A percentile compares a stretch with the other conserved stretches of the same genome.
Conservation (phyloP, 768 basidiomycete species). For the Leccinum fibrillosum region DNA sequence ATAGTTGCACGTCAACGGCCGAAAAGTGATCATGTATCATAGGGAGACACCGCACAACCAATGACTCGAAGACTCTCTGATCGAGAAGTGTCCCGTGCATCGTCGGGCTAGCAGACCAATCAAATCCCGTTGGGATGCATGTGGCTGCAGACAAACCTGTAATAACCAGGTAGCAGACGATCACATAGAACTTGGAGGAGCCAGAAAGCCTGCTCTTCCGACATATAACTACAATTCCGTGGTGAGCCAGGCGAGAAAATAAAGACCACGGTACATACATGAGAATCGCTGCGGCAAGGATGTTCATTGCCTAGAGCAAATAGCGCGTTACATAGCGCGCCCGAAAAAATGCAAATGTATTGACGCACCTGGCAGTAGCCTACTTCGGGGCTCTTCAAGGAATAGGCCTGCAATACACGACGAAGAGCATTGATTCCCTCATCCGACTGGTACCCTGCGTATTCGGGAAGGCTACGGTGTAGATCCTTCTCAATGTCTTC, state of each 20-base stretch:
- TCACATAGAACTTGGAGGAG: conserved; percentile 92
- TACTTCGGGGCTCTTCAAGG: conserved; percentile 89
- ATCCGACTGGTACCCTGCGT: conserved; percentile 90
- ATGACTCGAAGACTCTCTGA: conserved; percentile 94
- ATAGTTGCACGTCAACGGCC: conserved; percentile 90
- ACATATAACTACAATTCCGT: conserved; percentile 75
- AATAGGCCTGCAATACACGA: conserved; percentile 91
- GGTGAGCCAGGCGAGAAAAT: conserved; percentile 8
- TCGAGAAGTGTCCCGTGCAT: conserved; percentile 99
- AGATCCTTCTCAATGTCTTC: conserved; percentile 99
- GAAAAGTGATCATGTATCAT: conserved; percentile 94
- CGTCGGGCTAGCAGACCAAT: conserved; percentile 61
- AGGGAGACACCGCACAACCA: conserved; percentile 85
- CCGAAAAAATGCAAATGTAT: neutral
- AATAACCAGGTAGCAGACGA: conserved; percentile 94
- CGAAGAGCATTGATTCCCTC: conserved; percentile 83
- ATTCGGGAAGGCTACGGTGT: conserved; percentile 94
- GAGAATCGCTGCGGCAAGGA: conserved; percentile 90
- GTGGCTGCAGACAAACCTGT: conserved; percentile 55
- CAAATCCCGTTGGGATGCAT: neutral
- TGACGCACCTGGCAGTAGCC: conserved; percentile 85
- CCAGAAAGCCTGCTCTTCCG: conserved; percentile 99
- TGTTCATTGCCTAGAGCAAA: conserved; percentile 83
- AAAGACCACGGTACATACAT: conserved; percentile 51
- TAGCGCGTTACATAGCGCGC: neutral